Percentiles rank a stretch among this genome's conserved stretches.
phyloP scores from a whole-genome alignment of 768 basidiomycete genomes.

The Trametes villosa region DNA sequence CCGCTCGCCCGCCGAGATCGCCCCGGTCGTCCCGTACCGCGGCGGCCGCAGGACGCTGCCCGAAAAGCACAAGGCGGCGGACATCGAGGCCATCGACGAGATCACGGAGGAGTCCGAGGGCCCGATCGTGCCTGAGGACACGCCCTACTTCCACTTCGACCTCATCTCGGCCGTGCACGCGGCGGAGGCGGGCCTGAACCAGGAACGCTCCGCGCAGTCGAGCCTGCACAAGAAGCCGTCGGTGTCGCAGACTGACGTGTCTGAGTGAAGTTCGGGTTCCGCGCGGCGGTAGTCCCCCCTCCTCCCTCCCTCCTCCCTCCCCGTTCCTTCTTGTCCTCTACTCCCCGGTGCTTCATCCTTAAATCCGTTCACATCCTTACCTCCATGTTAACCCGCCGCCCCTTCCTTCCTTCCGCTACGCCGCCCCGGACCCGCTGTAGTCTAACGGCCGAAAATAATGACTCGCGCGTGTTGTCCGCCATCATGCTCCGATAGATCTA shows the following conservation, averaged over 20 bases:
- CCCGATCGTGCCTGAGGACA: constrained; percentile 53
- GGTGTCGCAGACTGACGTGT: background rate
- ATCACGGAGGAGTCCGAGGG: constrained; percentile 20
- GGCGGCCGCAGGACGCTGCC: constrained; percentile 41
- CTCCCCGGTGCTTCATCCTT: too few species aligned
- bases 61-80: constrained; percentile 2
- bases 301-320: too few species aligned
- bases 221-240: constrained; percentile 13
- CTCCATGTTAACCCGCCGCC: background rate
- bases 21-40: constrained; percentile 72
- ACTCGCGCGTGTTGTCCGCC: background rate
- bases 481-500: background rate
- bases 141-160: constrained; percentile 94
- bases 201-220: constrained; percentile 8
- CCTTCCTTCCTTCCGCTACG: too few species aligned
- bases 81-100: constrained; percentile 18
- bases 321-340: too few species aligned
- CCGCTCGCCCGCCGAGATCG: constrained; percentile 62
- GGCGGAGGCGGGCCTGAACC: constrained; percentile 49
- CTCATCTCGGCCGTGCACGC: constrained; percentile 70
- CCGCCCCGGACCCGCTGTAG: background rate
- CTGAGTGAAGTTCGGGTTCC: too few species aligned
- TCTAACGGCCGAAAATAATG: background rate
- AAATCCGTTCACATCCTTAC: background rate
- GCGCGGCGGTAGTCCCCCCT: too few species aligned